Conservation (phyloP, 1,139 yeast genomes). For the Taiozyma sp. region DNA sequence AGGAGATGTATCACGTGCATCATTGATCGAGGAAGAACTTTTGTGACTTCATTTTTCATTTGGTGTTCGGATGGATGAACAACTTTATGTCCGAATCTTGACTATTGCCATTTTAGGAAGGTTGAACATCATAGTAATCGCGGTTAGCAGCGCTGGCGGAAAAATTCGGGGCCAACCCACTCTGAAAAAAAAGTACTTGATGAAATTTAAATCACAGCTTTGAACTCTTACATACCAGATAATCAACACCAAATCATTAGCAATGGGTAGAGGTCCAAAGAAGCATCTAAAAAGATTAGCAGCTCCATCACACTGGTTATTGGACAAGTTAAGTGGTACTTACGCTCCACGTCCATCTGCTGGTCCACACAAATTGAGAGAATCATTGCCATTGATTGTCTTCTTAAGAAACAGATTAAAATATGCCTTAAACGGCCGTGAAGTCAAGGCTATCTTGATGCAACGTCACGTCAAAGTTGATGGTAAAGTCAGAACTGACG, state of each 20-base stretch:
- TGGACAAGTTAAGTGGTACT: slow-evolving; percentile 97
- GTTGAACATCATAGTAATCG: background rate
- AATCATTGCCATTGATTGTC: slow-evolving; percentile 96
- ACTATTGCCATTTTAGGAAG: background rate
- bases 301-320: slow-evolving; percentile 86
- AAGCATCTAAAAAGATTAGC: slow-evolving; percentile 96
- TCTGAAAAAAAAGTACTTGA: background rate
- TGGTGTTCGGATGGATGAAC: background rate
- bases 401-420: slow-evolving; percentile 99
- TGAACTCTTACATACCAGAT: background rate
- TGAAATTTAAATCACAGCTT: background rate
- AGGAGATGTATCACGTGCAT: background rate
- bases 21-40: background rate
- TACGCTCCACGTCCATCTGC: slow-evolving; percentile 99
- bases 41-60: background rate
- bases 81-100: background rate
- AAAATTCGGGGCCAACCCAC: background rate
- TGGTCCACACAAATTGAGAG: slow-evolving; percentile 99
- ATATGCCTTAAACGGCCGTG: slow-evolving; percentile 99
- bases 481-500: slow-evolving; percentile 98
- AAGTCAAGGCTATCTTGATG: slow-evolving; percentile 98
- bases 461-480: slow-evolving; percentile 99
- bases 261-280: slow-evolving; percentile 97
- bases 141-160: background rate
- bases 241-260: background rate